Conservation (phyloP, 192 early-diverging fungal genomes). For the Coemansia sp. region DNA sequence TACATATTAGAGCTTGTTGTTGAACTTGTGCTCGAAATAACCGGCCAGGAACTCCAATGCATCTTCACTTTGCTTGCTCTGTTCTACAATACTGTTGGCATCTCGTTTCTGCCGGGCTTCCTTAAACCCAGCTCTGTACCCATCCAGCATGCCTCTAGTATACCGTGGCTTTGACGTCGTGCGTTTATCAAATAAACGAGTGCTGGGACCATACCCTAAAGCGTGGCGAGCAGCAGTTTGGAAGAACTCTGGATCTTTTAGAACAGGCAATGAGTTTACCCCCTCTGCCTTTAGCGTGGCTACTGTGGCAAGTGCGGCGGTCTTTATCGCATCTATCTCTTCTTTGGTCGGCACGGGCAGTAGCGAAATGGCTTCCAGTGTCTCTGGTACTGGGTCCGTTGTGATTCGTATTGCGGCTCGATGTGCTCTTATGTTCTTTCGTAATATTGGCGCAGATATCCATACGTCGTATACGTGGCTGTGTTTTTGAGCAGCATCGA, state of each 20-base stretch:
- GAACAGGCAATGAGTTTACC: constrained; percentile 16
- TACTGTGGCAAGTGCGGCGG: neutral
- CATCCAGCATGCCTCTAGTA: constrained; percentile 43
- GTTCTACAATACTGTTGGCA: constrained; percentile 1
- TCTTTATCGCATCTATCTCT: constrained; percentile 13
- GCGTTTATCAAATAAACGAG: constrained; percentile 29
- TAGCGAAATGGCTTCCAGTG: constrained; percentile 22
- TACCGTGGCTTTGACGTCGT: constrained; percentile 24
- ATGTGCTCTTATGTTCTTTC: neutral
- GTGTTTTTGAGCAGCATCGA: constrained; percentile 13
- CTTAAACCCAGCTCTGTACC: constrained; percentile 38
- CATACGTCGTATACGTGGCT: constrained; percentile 25
- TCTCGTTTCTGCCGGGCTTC: constrained; percentile 12
- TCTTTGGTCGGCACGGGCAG: constrained; percentile 22
- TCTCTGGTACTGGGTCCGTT: constrained; percentile 20
- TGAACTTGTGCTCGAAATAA: constrained; percentile 27
- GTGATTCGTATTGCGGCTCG: constrained; percentile 38
- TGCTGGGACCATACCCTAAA: constrained; percentile 20
- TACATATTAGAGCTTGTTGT: neutral
- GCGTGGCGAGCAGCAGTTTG: constrained; percentile 23
- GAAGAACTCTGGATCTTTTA: constrained; percentile 33
- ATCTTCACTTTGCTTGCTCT: constrained; percentile 19
- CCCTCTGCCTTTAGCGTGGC: constrained; percentile 1
- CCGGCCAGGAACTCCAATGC: constrained; percentile 29
- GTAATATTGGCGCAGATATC: neutral